Evolutionary conservation across 768 basidiomycete genomes (phyloP).

Genomic region (Boletus huronensis): DNA sequence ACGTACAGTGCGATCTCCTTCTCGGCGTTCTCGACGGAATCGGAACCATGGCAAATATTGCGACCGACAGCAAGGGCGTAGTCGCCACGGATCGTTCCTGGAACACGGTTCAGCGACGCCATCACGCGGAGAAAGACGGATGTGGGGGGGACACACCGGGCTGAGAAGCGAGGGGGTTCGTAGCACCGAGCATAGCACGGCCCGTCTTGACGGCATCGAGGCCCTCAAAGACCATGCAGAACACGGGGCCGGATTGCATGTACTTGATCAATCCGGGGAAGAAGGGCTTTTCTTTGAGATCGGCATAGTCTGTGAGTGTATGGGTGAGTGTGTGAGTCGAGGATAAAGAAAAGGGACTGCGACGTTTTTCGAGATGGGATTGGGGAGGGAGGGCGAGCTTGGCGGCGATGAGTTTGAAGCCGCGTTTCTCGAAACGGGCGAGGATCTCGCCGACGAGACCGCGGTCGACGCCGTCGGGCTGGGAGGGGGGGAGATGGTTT

Average conservation of each 20-base stretch:
- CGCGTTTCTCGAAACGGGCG: conserved; percentile 93
- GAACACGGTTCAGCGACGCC: neutral
- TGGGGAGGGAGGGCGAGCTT: conserved; percentile 81
- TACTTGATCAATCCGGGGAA: conserved; percentile 96
- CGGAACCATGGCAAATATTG: conserved; percentile 92
- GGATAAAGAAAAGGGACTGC: neutral
- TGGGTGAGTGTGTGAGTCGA: neutral
- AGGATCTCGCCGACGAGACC: conserved; percentile 95
- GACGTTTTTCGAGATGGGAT: conserved; percentile 90
- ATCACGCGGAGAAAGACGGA: neutral
- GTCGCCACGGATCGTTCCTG: conserved; percentile 95
- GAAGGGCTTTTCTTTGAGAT: conserved; percentile 92
- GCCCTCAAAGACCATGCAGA: conserved; percentile 95
- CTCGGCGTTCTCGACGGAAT: conserved; percentile 83
- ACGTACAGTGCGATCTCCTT: conserved; percentile 92
- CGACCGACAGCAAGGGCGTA: conserved; percentile 92
- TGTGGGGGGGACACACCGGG: conserved; percentile 58
- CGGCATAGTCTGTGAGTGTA: conserved; percentile 74
- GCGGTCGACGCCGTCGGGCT: conserved; percentile 99
- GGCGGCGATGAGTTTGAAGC: conserved; percentile 94
- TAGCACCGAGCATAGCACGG: conserved; percentile 92
- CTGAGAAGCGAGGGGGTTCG: conserved; percentile 89
- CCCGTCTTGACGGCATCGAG: conserved; percentile 93
- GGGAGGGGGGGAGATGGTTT: neutral
- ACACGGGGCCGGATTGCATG: conserved; percentile 94